Evolutionary conservation across 495 filamentous ascomycete genomes (phyloP).

Genomic region (Aspergillus ellipticus): DNA sequence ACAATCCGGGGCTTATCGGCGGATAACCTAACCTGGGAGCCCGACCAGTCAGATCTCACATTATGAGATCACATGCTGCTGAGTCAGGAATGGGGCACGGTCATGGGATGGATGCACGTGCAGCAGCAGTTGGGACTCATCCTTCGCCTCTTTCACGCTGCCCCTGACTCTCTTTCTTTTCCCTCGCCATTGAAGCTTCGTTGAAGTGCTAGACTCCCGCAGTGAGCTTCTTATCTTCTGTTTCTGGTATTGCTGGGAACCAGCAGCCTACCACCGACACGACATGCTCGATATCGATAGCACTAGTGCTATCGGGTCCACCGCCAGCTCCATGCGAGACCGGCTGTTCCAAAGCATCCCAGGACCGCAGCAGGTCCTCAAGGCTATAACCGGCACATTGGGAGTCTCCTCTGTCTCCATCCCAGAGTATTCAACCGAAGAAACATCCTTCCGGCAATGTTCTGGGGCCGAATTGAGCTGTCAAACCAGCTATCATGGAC

Average conservation of each 20-base stretch:
- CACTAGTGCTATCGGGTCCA: slow-evolving; percentile 8
- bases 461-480: slow-evolving; percentile 54
- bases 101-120: slow-evolving; percentile 3
- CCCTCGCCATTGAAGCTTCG: not conserved
- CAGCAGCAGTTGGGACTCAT: not conserved
- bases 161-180: not conserved
- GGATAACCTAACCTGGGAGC: not conserved
- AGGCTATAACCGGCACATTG: slow-evolving; percentile 32
- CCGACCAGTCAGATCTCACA: not conserved
- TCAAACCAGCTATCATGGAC: slow-evolving; percentile 49
- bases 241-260: not conserved
- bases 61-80: not conserved
- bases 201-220: not conserved
- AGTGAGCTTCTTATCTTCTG: not conserved
- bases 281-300: not conserved
- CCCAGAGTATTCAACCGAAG: slow-evolving; percentile 5
- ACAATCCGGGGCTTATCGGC: not conserved
- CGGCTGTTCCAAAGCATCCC: slow-evolving; percentile 27
- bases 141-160: not conserved
- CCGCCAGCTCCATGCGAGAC: slow-evolving; percentile 5
- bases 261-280: not conserved
- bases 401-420: slow-evolving; percentile 25
- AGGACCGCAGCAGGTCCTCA: slow-evolving; percentile 41
- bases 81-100: not conserved
- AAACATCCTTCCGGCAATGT: slow-evolving; percentile 33